Conservation (phyloP, 2,329 filamentous ascomycete genomes). For the Pseudodiploospora longispora region DNA sequence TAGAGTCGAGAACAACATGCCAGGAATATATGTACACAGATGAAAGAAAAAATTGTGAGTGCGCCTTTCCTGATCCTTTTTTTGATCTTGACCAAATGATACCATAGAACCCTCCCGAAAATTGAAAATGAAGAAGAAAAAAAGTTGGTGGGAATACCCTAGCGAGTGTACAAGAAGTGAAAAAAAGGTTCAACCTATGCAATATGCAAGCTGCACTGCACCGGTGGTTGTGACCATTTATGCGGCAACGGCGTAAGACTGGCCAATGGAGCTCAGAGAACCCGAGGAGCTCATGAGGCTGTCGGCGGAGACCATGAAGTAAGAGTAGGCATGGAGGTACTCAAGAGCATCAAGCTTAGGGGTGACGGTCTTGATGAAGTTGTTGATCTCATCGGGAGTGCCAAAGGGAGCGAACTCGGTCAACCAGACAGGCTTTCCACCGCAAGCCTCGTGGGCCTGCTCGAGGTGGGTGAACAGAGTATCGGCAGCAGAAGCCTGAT, state of each 20-base stretch:
- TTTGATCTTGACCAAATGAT: constrained; percentile 12
- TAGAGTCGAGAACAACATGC: too few relatives aligned
- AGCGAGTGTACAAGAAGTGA: constrained; percentile 31
- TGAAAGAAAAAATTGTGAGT: constrained; percentile 5
- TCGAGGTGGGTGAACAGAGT: constrained; percentile 48
- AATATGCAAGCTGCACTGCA: background rate
- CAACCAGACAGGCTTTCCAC: constrained; percentile 49
- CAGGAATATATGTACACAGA: constrained; percentile 21
- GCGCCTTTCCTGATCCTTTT: constrained; percentile 13
- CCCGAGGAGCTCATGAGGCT: constrained; percentile 32
- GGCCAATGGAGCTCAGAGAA: constrained; percentile 38
- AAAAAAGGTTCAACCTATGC: constrained; percentile 2
- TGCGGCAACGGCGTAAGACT: constrained; percentile 37
- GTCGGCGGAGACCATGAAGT: constrained; percentile 43
- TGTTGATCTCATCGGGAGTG: constrained; percentile 31
- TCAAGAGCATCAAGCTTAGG: constrained; percentile 38
- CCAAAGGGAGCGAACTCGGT: constrained; percentile 55
- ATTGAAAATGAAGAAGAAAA: constrained; percentile 13
- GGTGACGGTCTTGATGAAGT: constrained; percentile 43
- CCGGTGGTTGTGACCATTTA: background rate
- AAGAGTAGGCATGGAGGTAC: constrained; percentile 49
- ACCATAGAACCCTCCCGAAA: constrained; percentile 11
- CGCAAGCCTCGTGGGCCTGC: constrained; percentile 36
- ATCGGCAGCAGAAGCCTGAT: constrained; percentile 34
- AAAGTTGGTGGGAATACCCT: constrained; percentile 23